Percentiles rank a stretch among this genome's conserved stretches.
phyloP scores from a whole-genome alignment of 2,329 filamentous ascomycete species.

The Parastagonospora nodorum region DNA sequence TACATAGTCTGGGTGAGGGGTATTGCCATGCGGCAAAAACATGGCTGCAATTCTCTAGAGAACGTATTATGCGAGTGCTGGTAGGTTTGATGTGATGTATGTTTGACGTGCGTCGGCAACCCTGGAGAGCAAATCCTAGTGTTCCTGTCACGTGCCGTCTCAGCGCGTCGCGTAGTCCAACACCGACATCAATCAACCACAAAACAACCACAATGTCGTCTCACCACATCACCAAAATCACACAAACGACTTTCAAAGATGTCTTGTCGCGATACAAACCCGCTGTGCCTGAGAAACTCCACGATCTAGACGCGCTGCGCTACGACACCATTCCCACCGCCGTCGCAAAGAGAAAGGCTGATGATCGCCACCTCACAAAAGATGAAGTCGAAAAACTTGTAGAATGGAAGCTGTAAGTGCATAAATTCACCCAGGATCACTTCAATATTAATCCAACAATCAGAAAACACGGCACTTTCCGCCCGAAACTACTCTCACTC shows the following conservation, averaged over 20 bases:
- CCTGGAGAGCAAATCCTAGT: background rate
- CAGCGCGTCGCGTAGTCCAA: background rate
- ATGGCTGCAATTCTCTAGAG: conserved; percentile 1
- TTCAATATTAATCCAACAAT: background rate
- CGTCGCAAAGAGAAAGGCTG: conserved; percentile 17
- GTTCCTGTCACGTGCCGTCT: background rate
- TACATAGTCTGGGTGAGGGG: background rate
- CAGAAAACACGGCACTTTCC: conserved; percentile 58
- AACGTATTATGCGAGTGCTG: no score
- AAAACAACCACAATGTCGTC: conserved; percentile 1
- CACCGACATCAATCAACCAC: background rate
- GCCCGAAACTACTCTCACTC: conserved; percentile 52
- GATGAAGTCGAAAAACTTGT: conserved; percentile 41
- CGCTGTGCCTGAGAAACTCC: conserved; percentile 31
- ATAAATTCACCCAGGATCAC: background rate
- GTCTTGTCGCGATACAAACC: conserved; percentile 32
- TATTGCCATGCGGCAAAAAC: background rate
- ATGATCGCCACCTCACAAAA: conserved; percentile 25
- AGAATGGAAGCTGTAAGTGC: conserved; percentile 47
- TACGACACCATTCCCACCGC: conserved; percentile 35
- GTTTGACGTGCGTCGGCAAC: no score
- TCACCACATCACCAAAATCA: conserved; percentile 18
- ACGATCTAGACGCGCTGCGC: conserved; percentile 38
- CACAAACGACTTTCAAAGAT: conserved; percentile 20
- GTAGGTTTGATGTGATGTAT: no score